phyloP scores from a whole-genome alignment of 306 rosid genomes.

The Quercus rubra region DNA sequence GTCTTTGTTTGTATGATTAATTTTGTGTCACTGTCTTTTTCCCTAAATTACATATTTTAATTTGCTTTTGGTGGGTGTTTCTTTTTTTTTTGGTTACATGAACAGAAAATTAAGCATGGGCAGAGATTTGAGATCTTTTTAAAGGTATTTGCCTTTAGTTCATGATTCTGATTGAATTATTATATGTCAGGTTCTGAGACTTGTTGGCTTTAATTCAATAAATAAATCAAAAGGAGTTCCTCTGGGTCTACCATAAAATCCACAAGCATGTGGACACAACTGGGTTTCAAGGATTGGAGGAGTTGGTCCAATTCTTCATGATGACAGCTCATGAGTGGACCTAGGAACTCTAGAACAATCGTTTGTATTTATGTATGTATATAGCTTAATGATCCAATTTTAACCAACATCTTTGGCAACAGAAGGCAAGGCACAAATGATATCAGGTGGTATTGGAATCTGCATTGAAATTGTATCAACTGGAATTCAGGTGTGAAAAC shows the following conservation, averaged over 20 bases:
- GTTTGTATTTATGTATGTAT: background rate
- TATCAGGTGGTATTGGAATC: too few species aligned
- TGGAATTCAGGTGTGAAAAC: too few species aligned
- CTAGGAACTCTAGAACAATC: background rate
- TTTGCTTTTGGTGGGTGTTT: background rate
- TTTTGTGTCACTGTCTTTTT: slow-evolving; percentile 6
- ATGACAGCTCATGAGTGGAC: background rate
- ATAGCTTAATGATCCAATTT: background rate
- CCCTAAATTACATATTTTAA: background rate
- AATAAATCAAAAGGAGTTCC: background rate
- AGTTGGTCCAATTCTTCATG: background rate
- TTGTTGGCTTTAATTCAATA: background rate
- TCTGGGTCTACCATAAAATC: background rate
- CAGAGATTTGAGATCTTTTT: background rate
- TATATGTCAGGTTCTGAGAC: background rate
- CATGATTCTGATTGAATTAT: background rate
- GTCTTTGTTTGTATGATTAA: slow-evolving; percentile 14
- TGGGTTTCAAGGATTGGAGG: background rate
- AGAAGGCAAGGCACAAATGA: too few species aligned
- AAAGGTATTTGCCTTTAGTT: background rate
- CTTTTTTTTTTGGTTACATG: background rate
- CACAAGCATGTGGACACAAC: background rate
- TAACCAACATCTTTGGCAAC: too few species aligned
- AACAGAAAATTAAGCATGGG: background rate
- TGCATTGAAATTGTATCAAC: too few species aligned